Base-by-base conservation (phyloP, 495 filamentous ascomycete genomes). In the Penicillium arizonense region DNA sequence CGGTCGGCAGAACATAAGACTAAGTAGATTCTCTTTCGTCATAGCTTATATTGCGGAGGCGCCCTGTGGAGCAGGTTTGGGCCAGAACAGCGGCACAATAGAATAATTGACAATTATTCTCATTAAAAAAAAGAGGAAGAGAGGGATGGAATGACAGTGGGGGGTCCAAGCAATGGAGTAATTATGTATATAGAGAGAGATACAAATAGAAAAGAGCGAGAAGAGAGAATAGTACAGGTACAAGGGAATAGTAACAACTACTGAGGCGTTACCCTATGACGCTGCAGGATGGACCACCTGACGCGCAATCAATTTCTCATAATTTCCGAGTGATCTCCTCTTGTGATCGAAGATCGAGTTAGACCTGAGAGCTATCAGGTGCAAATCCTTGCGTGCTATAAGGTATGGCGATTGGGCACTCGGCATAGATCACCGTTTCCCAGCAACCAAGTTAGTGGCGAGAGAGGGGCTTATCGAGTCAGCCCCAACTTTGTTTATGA, bases 1-100 rank as follows among this genome's bases (percentile, higher is more conserved):
- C 70, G 57, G 52, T 61, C 70, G 37, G 66, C 68, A 26, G 64
- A 52, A 32, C 50, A 56, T 30, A 80, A 81, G 55, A 53, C 55
- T 23, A 65, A 69, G 50, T 75, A 58, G 40, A 41, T 52, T 49
- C 47, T 58, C 52, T 58, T 67, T 26, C 61, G 63, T 62, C 63
- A 64, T 66, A 28, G 41, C 55, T 45, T 43, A 51, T 40, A 45
- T 50, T 47, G 57, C 40, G 51, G 46, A 47, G 49, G 30, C 35
- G 44, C 21, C 41, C 47, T 55, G 56, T 53, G 50, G 50, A 52
- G 42, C 34, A 39, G 37, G 41, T 16, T 50, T 35, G 30, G 38
- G 48, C 48, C 32, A 50, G 38, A 50, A 43, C 7, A 42, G 44
- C 5, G 45, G 45, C 45, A 26, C 13, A 18, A 47, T n/a, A 37